These are phyloP conservation scores for Nicotiana paniculata DNA, from an alignment of 257 asterid genomes.

Conservation along the genomic window DNA sequence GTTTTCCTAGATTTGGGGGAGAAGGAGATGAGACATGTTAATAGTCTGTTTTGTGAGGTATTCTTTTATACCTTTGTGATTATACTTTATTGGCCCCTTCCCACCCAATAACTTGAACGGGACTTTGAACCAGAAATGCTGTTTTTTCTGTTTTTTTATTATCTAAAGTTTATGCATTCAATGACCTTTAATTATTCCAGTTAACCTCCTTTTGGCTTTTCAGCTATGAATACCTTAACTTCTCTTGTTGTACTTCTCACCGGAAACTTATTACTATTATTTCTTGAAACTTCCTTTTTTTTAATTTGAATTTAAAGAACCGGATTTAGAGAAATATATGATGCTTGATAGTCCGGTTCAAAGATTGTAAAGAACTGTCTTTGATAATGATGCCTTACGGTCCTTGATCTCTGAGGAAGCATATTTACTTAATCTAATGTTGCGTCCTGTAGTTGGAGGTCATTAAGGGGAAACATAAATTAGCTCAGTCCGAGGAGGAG, in stretches of 20 bases:
- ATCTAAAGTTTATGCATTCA: neutral
- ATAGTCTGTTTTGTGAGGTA: slow-evolving; percentile 81
- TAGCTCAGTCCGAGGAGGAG: slow-evolving; percentile 80
- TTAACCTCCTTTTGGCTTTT: neutral
- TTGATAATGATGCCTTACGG: neutral
- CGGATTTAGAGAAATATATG: neutral
- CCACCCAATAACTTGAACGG: neutral
- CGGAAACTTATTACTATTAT: neutral
- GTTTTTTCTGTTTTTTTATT: neutral
- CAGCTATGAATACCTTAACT: neutral
- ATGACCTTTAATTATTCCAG: neutral
- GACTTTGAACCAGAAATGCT: neutral
- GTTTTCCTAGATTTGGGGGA: slow-evolving; percentile 83
- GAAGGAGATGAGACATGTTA: slow-evolving; percentile 67
- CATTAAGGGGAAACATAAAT: slow-evolving; percentile 48
- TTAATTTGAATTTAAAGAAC: neutral
- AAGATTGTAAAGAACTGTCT: neutral
- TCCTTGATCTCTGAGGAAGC: neutral
- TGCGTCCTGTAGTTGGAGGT: slow-evolving; percentile 52
- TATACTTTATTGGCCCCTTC: neutral
- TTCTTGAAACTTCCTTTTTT: neutral
- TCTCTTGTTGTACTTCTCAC: neutral
- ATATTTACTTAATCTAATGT: neutral
- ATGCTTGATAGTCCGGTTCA: neutral
- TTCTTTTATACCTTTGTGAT: slow-evolving; percentile 6